Base-by-base conservation (phyloP, 176 grass and related monocot genomes). In the Oryza glumipatula region DNA sequence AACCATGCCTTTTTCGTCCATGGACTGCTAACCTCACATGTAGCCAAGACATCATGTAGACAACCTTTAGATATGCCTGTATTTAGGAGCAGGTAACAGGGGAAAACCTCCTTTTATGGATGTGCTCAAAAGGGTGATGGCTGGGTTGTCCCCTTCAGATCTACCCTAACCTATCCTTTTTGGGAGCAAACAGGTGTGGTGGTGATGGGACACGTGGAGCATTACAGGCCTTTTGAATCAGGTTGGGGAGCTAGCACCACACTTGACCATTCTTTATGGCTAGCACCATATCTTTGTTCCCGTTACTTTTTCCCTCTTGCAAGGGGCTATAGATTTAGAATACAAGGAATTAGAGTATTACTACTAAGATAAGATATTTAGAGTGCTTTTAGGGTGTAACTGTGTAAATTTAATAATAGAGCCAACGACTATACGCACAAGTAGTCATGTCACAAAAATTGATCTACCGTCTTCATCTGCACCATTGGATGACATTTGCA, bases 121-220 rank as follows among this genome's bases (percentile, higher is more conserved):
- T 13, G 36, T 43, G 75, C 76, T 64, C 21, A 28, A 32, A 67
- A 66, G 43, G 5, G 17, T 21, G 15, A 30, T 72, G 52, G 48
- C 49, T 73, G 43, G 21, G 82, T 51, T 78, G 68, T 74, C 76
- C 2, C 77, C 78, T 68, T 74, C 61, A 56, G 1, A 54, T 21
- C 10, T 0, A 11, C 26, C 68, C 23, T 70, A 14, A 70, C 35
- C 49, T 6, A 61, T 63, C 67, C 73, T 47, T 65, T 65, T 63
- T 61, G 12, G 76, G 68, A 67, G 54, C 39, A 73, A 70, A 8
- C 83, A 41, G 47, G 46, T 19, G 65, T 70, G 65, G 79, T 26
- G 68, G 43, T 15, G 49, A 26, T 63, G 58, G 79, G 56, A 71
- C 72, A 51, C 86, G 65, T 82, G 79, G 63, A 67, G 35, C 35